Percentiles rank a stretch among this genome's conserved stretches.
Evolutionary conservation across 2,329 filamentous ascomycete species (phyloP).

Genomic region (Cladosporium oxysporum): DNA sequence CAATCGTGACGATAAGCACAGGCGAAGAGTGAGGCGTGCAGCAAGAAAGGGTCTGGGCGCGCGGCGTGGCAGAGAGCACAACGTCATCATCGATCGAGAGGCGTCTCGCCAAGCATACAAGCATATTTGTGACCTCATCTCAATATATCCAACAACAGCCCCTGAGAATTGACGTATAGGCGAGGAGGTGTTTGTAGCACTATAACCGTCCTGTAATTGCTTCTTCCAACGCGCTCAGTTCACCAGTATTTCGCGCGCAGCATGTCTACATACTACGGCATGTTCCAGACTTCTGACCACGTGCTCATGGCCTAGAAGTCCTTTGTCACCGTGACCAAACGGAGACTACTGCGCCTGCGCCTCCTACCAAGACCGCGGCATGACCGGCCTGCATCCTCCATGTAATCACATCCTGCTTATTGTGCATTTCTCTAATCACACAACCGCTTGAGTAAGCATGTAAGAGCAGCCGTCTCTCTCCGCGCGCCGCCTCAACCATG

Average conservation of each 20-base stretch:
- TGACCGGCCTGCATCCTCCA: neutral
- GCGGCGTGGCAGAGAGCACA: neutral
- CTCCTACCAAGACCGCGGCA: constrained; percentile 3
- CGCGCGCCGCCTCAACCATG: constrained; percentile 5
- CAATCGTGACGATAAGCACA: constrained; percentile 6
- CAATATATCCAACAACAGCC: neutral
- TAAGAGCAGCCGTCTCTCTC: neutral
- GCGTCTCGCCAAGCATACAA: constrained; percentile 3
- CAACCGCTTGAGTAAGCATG: constrained; percentile 8
- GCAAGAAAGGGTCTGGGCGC: neutral
- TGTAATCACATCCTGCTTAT: constrained; percentile 4
- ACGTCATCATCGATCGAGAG: constrained; percentile 9
- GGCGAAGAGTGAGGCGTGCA: neutral
- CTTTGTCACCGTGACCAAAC: neutral
- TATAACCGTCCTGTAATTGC: too few relatives aligned
- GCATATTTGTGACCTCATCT: neutral
- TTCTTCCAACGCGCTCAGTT: too few relatives aligned
- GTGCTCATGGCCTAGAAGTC: neutral
- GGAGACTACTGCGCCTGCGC: constrained; percentile 9
- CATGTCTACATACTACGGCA: neutral
- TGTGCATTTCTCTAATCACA: neutral
- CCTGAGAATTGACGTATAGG: neutral
- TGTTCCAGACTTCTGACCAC: neutral
- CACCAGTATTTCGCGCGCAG: too few relatives aligned
- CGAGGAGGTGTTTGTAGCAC: neutral